Evolutionary conservation across 2,329 filamentous ascomycete genomes (phyloP), one percentile per base, ranked within the genome.

Genomic region (Phialemonium atrogriseum): DNA sequence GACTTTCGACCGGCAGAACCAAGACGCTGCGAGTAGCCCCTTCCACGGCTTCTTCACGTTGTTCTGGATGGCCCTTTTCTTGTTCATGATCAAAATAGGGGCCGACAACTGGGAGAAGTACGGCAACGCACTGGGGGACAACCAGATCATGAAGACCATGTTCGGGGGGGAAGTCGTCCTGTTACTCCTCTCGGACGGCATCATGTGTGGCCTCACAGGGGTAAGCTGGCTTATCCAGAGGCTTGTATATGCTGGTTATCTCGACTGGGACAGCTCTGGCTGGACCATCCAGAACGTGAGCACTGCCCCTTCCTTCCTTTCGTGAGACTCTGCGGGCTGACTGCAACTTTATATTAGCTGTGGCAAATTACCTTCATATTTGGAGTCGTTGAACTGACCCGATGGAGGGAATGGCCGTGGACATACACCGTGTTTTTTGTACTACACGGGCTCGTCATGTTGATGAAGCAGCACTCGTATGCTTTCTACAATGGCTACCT

Each of bases 401-500:
- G 81, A 30, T 68, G 77, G 47, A 69, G 82, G 5, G 73, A 85
- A 30, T 89, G 83, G 84, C 80, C 82, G 2, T 88, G 84, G 84
- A 84, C 83, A 10, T 83, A 86, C 47, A 84, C 80, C 2, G 78
- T 86, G 12, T 86, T 83, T 52, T 82, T 84, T 30, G 76, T 84
- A 8, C 60, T 88, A 12, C 82, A 88, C 48, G 76, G 76, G 10
- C 59, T 88, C 34, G 73, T 82, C 4, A 80, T 87, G 67, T 51
- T 88, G 15, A 88, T 88, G 84, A 89, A 89, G 60, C 81, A 86
- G 55, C 84, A 87, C 50, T 81, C 77, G 12, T 87, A 84, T 47
- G 70, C 79, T 5, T 85, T 84, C 43, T 87, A 85, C 54, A 88
- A 87, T 45, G 83, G 84, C 6, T 72, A 87, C 40, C 60, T 80